These are phyloP conservation scores for Axilococcus clingmanii DNA, from an alignment of 139 green algal genomes.

Conservation along the genomic window DNA sequence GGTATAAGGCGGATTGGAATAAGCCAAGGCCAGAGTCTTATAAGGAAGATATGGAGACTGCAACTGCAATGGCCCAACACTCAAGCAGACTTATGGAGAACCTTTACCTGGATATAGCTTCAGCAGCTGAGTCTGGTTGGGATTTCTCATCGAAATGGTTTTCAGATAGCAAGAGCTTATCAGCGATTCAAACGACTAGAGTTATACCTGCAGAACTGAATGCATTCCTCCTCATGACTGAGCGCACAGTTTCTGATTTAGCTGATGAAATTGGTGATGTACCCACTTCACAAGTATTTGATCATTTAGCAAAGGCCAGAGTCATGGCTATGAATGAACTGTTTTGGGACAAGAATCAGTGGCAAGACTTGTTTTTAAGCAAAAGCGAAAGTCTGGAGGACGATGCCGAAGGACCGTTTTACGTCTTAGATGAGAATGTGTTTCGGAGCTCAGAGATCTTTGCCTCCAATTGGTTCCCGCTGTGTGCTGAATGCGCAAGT, in stretches of 20 bases:
- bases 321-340: constrained; percentile 45
- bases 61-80: not conserved
- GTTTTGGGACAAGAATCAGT: constrained; percentile 66
- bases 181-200: constrained; percentile 59
- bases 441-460: constrained; percentile 18
- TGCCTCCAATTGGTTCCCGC: constrained; percentile 74
- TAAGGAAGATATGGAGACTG: constrained; percentile 19
- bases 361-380: constrained; percentile 55
- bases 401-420: not conserved
- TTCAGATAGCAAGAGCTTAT: constrained; percentile 27
- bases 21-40: constrained; percentile 79
- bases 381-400: not conserved
- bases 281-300: constrained; percentile 1
- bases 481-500: constrained; percentile 53
- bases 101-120: constrained; percentile 66
- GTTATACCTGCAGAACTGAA: constrained; percentile 91
- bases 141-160: constrained; percentile 85
- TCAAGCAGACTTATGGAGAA: not conserved
- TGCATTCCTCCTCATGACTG: constrained; percentile 47
- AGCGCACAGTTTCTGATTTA: constrained; percentile 37
- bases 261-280: constrained; percentile 15
- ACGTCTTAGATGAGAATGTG: not conserved
- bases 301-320: not conserved
- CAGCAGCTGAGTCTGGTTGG: constrained; percentile 82
- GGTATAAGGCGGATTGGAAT: constrained; percentile 71